These are phyloP conservation scores for Botrytis pseudocinerea DNA, from an alignment of 2,329 filamentous ascomycete genomes.

Conservation along the genomic window DNA sequence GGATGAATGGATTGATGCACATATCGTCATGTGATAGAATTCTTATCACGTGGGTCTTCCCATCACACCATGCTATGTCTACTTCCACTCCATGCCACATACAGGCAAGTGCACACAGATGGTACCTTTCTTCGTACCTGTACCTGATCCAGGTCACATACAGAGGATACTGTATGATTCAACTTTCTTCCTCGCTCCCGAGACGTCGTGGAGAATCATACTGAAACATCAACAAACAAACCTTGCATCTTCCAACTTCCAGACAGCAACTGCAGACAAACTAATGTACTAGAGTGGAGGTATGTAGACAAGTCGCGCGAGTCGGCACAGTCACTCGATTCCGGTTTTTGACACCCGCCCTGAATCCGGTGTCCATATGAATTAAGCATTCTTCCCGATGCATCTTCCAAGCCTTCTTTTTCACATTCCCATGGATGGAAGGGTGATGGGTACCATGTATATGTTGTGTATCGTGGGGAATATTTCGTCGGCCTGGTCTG, in stretches of 20 bases:
- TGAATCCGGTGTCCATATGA: background rate
- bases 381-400: background rate
- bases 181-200: background rate
- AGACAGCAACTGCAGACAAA: background rate
- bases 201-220: background rate
- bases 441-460: background rate
- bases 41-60: background rate
- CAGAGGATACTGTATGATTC: background rate
- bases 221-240: background rate
- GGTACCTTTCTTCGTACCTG: background rate
- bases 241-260: background rate
- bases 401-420: background rate
- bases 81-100: background rate
- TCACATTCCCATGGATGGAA: background rate
- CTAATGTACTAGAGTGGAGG: conserved; percentile 10
- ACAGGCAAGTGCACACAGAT: background rate
- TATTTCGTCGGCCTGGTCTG: background rate
- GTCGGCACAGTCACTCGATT: background rate
- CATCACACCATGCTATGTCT: background rate
- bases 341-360: background rate
- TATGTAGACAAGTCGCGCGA: background rate
- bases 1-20: background rate
- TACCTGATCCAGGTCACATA: background rate
- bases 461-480: background rate
- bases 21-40: background rate